Conservation (phyloP, 2,329 filamentous ascomycete genomes). For the Oidium heveae region DNA sequence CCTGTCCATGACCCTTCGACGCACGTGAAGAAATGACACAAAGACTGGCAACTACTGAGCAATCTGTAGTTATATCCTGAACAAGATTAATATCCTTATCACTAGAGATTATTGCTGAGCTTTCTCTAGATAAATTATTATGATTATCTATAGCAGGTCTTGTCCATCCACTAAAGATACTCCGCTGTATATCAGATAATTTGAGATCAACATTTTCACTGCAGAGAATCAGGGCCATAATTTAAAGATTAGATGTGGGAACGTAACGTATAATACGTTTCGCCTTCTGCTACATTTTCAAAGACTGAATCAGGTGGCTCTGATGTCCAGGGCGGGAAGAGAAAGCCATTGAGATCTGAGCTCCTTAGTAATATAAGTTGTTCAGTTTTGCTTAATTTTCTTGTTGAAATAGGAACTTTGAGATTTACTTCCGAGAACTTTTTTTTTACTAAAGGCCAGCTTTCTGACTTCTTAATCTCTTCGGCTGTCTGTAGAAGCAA, state of each 20-base stretch:
- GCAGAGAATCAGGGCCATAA: conserved; percentile 8
- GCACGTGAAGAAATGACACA: conserved; percentile 55
- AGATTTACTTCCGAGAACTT: conserved; percentile 7
- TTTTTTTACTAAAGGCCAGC: conserved; percentile 6
- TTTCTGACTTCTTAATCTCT: conserved; percentile 32
- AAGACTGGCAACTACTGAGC: conserved; percentile 86
- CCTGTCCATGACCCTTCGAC: conserved; percentile 41
- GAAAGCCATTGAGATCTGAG: conserved; percentile 56
- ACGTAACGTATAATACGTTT: conserved; percentile 33
- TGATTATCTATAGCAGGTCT: conserved; percentile 15
- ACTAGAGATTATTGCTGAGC: not conserved
- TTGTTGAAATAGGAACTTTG: conserved; percentile 21
- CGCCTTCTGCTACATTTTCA: conserved; percentile 29
- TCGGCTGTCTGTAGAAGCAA: conserved; percentile 49
- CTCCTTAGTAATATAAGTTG: conserved; percentile 52
- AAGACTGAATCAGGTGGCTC: conserved; percentile 29
- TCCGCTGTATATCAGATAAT: conserved; percentile 47
- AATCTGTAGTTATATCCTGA: conserved; percentile 88
- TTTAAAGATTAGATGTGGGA: conserved; percentile 1
- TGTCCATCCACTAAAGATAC: conserved; percentile 66
- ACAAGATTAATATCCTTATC: conserved; percentile 51
- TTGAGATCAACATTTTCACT: conserved; percentile 46
- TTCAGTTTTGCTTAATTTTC: conserved; percentile 41
- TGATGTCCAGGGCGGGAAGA: conserved; percentile 63
- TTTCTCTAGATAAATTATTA: conserved; percentile 23